A percentile compares a stretch with the other conserved stretches of the same genome.
phyloP scores from a whole-genome alignment of 2,329 filamentous ascomycete species.

The Diaporthe vaccinii region DNA sequence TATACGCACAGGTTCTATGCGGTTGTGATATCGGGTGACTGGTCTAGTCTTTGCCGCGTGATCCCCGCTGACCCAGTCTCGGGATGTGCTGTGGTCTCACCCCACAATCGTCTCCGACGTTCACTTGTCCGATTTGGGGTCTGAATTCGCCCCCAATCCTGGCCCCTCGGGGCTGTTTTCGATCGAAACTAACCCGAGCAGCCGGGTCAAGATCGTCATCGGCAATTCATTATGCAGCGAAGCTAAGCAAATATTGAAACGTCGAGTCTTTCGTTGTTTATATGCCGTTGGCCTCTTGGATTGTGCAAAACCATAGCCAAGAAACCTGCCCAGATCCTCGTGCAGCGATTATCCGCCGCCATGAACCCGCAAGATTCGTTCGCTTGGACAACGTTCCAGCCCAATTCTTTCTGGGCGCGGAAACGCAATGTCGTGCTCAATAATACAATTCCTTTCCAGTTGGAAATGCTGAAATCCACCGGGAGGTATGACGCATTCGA shows the following conservation, averaged over 20 bases:
- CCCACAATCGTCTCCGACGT: slow-evolving; percentile 32
- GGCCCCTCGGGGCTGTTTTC: neutral
- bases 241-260: neutral
- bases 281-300: neutral
- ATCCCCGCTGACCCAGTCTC: neutral
- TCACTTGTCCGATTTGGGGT: slow-evolving; percentile 9
- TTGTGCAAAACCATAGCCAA: neutral
- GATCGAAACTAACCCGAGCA: slow-evolving; percentile 20
- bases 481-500: slow-evolving; percentile 71
- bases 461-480: slow-evolving; percentile 49
- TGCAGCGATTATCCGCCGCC: neutral
- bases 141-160: neutral
- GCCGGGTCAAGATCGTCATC: slow-evolving; percentile 10
- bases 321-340: neutral
- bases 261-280: neutral
- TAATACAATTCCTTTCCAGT: slow-evolving; percentile 37
- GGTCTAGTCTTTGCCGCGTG: neutral
- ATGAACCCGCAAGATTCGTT: slow-evolving; percentile 39
- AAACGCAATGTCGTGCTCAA: slow-evolving; percentile 36
- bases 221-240: neutral
- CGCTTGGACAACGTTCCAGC: slow-evolving; percentile 33
- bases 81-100: slow-evolving; percentile 15
- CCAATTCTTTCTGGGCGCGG: slow-evolving; percentile 36
- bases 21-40: neutral
- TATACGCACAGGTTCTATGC: neutral